These are phyloP conservation scores for Evernia prunastri DNA, from an alignment of 495 filamentous ascomycete genomes.

Conservation along the genomic window DNA sequence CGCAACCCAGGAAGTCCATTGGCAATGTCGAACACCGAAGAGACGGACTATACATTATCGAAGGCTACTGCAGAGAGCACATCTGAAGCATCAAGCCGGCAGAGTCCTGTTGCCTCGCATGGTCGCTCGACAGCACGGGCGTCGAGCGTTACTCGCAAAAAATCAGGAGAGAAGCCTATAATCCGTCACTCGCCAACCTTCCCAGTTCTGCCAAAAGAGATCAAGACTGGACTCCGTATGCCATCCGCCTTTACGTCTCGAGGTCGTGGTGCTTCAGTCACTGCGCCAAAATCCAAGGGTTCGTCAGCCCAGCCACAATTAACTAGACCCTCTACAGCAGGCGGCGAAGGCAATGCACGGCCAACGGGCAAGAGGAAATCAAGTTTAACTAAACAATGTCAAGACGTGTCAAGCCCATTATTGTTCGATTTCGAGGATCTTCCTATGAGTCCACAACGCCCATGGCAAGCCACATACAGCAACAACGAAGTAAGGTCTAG, in stretches of 20 bases:
- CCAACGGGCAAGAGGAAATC: constrained; percentile 13
- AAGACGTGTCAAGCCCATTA: neutral
- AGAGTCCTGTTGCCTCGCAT: constrained; percentile 1
- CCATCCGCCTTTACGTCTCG: constrained; percentile 7
- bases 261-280: constrained; percentile 12
- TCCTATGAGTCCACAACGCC: constrained; percentile 31
- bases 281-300: constrained; percentile 9
- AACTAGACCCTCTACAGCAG: constrained; percentile 21
- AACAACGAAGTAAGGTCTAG: constrained; percentile 60
- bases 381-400: constrained; percentile 2
- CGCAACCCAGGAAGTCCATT: constrained; percentile 4
- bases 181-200: constrained; percentile 7
- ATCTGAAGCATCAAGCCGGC: constrained; percentile 9
- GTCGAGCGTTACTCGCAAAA: constrained; percentile 9
- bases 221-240: constrained; percentile 18
- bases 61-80: neutral
- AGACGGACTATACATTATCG: neutral
- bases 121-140: constrained; percentile 4
- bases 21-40: neutral
- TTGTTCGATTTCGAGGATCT: constrained; percentile 4
- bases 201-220: constrained; percentile 7
- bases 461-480: constrained; percentile 28
- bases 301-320: constrained; percentile 14
- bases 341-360: constrained; percentile 2
- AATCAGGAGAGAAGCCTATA: constrained; percentile 9